phyloP scores from a whole-genome alignment of 1,284 basidiomycete species.

The Retiboletus flavoniger region DNA sequence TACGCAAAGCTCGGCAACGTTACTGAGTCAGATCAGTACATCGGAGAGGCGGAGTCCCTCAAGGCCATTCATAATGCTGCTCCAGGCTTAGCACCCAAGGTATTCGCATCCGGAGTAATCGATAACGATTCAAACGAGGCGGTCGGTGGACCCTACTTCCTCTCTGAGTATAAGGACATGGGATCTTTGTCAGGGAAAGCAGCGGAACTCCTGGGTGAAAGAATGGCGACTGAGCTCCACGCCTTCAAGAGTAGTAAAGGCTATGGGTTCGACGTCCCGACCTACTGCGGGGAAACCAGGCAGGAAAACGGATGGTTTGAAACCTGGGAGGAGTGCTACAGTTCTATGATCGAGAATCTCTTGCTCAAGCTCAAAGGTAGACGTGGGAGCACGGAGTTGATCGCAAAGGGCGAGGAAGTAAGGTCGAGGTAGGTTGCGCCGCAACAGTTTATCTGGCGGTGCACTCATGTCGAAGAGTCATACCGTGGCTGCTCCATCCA shows the following conservation, averaged over 20 bases:
- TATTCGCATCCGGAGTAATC: conserved; percentile 53
- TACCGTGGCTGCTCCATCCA: conserved; percentile 68
- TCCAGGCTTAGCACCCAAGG: conserved; percentile 64
- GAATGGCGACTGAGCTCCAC: conserved; percentile 67
- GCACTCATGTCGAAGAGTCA: conserved; percentile 52
- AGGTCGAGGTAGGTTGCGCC: conserved; percentile 51
- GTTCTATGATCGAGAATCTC: conserved; percentile 66
- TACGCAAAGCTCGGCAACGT: conserved; percentile 58
- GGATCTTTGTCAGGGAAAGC: conserved; percentile 45
- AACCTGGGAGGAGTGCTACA: conserved; percentile 73
- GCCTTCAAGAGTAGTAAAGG: conserved; percentile 50
- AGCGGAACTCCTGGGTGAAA: conserved; percentile 56
- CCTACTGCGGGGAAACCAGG: conserved; percentile 78
- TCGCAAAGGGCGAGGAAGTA: conserved; percentile 54
- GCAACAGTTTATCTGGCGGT: neutral
- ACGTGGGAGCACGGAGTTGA: conserved; percentile 48
- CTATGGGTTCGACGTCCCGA: conserved; percentile 77
- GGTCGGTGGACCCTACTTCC: conserved; percentile 58
- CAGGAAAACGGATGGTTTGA: conserved; percentile 75
- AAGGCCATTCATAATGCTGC: conserved; percentile 61
- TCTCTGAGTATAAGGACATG: conserved; percentile 73
- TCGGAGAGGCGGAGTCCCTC: conserved; percentile 73
- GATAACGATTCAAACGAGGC: conserved; percentile 34
- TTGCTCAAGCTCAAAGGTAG: conserved; percentile 52
- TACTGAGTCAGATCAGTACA: conserved; percentile 60